These are phyloP conservation scores for Ceratocystiopsis minuta DNA, from an alignment of 2,329 filamentous ascomycete species.

Conservation along the genomic window DNA sequence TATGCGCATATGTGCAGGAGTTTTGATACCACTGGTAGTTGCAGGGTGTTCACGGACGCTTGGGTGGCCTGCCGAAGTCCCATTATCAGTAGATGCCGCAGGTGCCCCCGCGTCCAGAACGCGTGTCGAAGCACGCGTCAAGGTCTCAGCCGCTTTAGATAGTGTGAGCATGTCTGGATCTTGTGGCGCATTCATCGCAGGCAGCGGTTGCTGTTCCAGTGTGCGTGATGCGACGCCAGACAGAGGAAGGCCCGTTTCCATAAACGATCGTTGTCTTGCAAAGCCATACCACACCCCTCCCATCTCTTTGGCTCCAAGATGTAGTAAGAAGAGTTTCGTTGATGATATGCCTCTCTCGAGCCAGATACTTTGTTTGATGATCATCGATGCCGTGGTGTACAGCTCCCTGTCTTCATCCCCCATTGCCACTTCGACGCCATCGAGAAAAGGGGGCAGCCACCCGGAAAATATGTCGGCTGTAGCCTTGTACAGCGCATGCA, in stretches of 20 bases:
- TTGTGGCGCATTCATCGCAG: background rate
- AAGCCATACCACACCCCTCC: slow-evolving; percentile 23
- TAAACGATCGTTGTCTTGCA: slow-evolving; percentile 14
- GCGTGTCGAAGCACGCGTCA: too few relatives aligned
- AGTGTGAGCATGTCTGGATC: too few relatives aligned
- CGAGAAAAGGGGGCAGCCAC: slow-evolving; percentile 25
- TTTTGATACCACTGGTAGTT: too few relatives aligned
- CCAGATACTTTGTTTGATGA: slow-evolving; percentile 32
- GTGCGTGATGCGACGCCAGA: too few relatives aligned
- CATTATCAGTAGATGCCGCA: too few relatives aligned
- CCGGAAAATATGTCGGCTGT: slow-evolving; percentile 30
- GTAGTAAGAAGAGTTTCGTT: slow-evolving; percentile 30
- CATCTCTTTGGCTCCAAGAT: slow-evolving; percentile 26
- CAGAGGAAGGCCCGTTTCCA: too few relatives aligned
- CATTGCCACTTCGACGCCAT: slow-evolving; percentile 23
- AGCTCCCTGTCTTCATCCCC: slow-evolving; percentile 27
- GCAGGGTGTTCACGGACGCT: too few relatives aligned
- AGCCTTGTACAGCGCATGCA: slow-evolving; percentile 32
- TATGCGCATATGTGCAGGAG: too few relatives aligned
- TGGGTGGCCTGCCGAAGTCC: too few relatives aligned
- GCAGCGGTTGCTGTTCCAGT: background rate
- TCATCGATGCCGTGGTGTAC: slow-evolving; percentile 23
- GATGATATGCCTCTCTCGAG: slow-evolving; percentile 25
- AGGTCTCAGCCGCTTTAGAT: too few relatives aligned
- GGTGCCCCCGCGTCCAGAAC: too few relatives aligned